phyloP scores from a whole-genome alignment of 805 yeast genomes.

The Kluyveromyces lactis region DNA sequence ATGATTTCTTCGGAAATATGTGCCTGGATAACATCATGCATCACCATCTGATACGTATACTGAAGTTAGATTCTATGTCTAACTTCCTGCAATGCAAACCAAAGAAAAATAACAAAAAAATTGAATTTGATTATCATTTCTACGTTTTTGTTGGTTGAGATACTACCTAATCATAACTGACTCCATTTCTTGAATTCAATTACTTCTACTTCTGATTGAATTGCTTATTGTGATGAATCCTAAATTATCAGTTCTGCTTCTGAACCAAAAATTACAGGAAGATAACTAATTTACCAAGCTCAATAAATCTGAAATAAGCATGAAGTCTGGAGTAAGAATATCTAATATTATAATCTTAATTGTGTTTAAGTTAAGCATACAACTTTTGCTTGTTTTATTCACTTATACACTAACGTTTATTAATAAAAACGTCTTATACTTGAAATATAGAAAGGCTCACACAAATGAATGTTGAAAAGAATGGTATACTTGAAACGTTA shows the following conservation, averaged over 20 bases:
- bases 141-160: neutral
- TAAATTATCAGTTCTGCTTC: slow-evolving; percentile 89
- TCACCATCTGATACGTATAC: slow-evolving; percentile 89
- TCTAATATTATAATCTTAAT: no score
- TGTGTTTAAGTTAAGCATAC: no score
- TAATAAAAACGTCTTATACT: no score
- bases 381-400: no score
- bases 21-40: slow-evolving; percentile 88
- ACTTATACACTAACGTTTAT: no score
- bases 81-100: no score
- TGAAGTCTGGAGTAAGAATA: no score
- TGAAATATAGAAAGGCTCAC: no score
- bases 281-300: slow-evolving; percentile 65
- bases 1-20: slow-evolving; percentile 40
- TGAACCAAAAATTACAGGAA: slow-evolving; percentile 61
- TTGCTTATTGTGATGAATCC: slow-evolving; percentile 23
- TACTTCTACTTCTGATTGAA: slow-evolving; percentile 2
- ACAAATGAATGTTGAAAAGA: no score
- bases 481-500: no score
- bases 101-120: no score
- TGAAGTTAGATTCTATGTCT: neutral
- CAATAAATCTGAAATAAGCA: slow-evolving; percentile 19
- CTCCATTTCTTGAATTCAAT: neutral
- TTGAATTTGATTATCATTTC: neutral
- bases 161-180: neutral